These are phyloP conservation scores for Whalleya microplaca DNA, from an alignment of 2,329 filamentous ascomycete species.

Conservation along the genomic window DNA sequence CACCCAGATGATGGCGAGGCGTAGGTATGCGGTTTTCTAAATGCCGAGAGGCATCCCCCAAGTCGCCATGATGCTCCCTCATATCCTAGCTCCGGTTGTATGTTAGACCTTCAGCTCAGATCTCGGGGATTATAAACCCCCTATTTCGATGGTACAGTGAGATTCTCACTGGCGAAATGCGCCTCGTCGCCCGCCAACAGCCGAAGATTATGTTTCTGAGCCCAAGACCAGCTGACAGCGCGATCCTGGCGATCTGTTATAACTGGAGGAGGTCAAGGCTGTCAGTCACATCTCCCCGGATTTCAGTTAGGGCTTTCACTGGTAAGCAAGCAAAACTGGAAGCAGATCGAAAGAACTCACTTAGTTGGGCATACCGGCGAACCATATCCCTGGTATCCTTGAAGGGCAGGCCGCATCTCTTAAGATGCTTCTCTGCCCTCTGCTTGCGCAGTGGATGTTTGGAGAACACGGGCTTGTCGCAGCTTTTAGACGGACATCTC, in stretches of 20 bases:
- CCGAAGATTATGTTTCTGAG: background rate
- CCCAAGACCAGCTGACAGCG: constrained; percentile 3
- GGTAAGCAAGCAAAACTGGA: background rate
- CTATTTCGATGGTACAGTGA: background rate
- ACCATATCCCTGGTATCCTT: constrained; percentile 4
- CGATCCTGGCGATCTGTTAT: background rate
- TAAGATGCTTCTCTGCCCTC: constrained; percentile 5
- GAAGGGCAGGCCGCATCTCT: constrained; percentile 5
- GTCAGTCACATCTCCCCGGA: no score
- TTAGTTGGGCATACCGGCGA: constrained; percentile 9
- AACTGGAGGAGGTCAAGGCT: background rate
- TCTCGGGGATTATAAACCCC: no score
- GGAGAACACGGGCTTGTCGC: constrained; percentile 11
- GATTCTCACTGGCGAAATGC: constrained; percentile 8
- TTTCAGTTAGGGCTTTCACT: no score
- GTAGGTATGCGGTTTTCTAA: no score
- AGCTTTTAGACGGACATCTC: constrained; percentile 9
- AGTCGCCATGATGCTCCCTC: no score
- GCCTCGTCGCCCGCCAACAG: constrained; percentile 5
- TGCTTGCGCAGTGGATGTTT: constrained; percentile 6
- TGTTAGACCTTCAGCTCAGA: no score
- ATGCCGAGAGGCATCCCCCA: no score
- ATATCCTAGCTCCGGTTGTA: no score
- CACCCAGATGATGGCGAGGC: no score
- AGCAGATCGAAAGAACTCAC: constrained; percentile 2